These are phyloP conservation scores for Saturnispora dispora DNA, from an alignment of 805 yeast genomes.

Conservation along the genomic window DNA sequence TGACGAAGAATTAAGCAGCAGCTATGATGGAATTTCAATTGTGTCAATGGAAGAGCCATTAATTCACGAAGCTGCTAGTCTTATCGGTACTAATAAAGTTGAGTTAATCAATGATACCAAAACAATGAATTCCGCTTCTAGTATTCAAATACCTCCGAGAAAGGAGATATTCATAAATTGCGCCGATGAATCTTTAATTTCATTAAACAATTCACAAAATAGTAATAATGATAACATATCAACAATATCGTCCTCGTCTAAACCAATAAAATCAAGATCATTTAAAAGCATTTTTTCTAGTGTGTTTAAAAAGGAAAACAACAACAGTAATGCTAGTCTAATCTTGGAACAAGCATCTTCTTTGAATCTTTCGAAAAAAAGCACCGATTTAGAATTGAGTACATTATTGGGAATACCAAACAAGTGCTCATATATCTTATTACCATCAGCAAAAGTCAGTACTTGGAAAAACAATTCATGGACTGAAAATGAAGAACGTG, in stretches of 20 bases:
- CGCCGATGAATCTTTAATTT: not conserved
- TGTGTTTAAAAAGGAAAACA: conserved; percentile 1
- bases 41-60: conserved; percentile 2
- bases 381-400: not conserved
- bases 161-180: not conserved
- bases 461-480: conserved; percentile 24
- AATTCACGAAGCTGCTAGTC: not conserved
- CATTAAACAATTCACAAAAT: not conserved
- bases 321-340: conserved; percentile 3
- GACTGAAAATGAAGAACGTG: conserved; percentile 13
- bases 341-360: conserved; percentile 5
- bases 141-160: not conserved
- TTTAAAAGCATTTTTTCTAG: conserved; percentile 19
- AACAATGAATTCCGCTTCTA: not conserved
- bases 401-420: not conserved
- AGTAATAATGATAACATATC: not conserved
- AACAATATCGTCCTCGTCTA: not conserved
- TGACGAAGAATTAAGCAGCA: conserved; percentile 9
- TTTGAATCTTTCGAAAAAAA: not conserved
- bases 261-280: conserved; percentile 17
- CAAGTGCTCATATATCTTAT: not conserved
- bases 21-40: conserved; percentile 4
- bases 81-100: not conserved
- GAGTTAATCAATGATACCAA: not conserved
- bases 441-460: conserved; percentile 20